phyloP scores from a whole-genome alignment of 164 flowering plant genomes.

The Aristolochia contorta region DNA sequence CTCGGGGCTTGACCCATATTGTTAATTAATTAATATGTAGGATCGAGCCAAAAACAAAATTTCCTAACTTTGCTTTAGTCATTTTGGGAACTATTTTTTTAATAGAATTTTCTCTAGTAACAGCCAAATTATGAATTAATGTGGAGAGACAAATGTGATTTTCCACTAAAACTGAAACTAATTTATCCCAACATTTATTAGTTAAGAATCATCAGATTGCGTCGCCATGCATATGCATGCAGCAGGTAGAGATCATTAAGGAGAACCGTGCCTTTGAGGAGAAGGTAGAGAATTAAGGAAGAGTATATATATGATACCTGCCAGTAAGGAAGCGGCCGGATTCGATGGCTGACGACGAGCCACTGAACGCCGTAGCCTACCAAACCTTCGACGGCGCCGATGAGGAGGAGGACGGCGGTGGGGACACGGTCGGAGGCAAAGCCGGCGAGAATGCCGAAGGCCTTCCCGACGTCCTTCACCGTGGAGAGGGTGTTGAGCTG shows the following conservation, averaged over 20 bases:
- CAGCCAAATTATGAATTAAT: not conserved
- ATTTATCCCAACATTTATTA: too few species aligned
- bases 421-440: slow-evolving; percentile 56
- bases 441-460: slow-evolving; percentile 78
- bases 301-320: slow-evolving; percentile 28
- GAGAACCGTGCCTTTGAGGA: too few species aligned
- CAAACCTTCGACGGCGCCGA: slow-evolving; percentile 67
- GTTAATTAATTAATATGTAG: too few species aligned
- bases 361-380: slow-evolving; percentile 81
- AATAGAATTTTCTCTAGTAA: not conserved
- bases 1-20: too few species aligned
- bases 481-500: slow-evolving; percentile 69
- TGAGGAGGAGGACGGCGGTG: slow-evolving; percentile 49
- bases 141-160: not conserved
- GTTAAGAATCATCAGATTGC: not conserved
- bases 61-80: too few species aligned
- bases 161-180: not conserved
- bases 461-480: slow-evolving; percentile 79
- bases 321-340: slow-evolving; percentile 73
- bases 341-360: slow-evolving; percentile 59
- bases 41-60: too few species aligned
- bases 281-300: too few species aligned
- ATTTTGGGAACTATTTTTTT: too few species aligned
- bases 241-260: not conserved
- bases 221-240: not conserved